Conservation (phyloP, 2,329 filamentous ascomycete genomes). For the Graphilbum ipis-grandicollis region DNA sequence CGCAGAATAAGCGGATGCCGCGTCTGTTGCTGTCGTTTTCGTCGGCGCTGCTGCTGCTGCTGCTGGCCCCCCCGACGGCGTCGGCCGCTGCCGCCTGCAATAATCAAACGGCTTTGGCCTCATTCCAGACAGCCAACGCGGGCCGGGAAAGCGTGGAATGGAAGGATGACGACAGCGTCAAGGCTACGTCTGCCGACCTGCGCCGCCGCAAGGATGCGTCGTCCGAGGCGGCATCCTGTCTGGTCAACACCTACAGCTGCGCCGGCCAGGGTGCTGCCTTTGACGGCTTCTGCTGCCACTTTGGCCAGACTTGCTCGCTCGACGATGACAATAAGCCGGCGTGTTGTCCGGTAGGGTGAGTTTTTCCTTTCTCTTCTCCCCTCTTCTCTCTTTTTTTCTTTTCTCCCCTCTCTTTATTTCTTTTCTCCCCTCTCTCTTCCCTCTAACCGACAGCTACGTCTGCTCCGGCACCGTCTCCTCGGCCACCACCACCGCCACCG, state of each 20-base stretch:
- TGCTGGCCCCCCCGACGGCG: too few species aligned
- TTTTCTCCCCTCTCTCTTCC: not conserved
- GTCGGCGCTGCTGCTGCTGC: too few species aligned
- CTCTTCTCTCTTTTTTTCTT: too few species aligned
- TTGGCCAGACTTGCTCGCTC: not conserved
- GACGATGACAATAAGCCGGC: not conserved
- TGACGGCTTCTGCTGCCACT: not conserved
- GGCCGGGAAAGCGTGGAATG: too few species aligned
- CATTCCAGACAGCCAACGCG: too few species aligned
- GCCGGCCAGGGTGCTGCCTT: not conserved
- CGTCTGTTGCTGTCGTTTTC: too few species aligned
- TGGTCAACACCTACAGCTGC: not conserved
- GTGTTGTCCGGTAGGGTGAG: not conserved
- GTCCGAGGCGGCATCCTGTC: not conserved
- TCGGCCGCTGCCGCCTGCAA: too few species aligned
- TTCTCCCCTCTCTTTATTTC: not conserved
- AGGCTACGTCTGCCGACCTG: not conserved
- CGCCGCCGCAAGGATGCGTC: not conserved
- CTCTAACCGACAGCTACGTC: constrained; percentile 25
- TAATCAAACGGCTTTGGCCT: too few species aligned
- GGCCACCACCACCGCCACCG: constrained; percentile 16
- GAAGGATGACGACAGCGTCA: not conserved
- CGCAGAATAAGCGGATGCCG: too few species aligned
- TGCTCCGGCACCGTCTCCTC: constrained; percentile 34
- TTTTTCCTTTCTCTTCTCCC: too few species aligned